These are phyloP conservation scores for Paecilomyces dactylethromorphus DNA, from an alignment of 2,329 filamentous ascomycete genomes.

Conservation along the genomic window DNA sequence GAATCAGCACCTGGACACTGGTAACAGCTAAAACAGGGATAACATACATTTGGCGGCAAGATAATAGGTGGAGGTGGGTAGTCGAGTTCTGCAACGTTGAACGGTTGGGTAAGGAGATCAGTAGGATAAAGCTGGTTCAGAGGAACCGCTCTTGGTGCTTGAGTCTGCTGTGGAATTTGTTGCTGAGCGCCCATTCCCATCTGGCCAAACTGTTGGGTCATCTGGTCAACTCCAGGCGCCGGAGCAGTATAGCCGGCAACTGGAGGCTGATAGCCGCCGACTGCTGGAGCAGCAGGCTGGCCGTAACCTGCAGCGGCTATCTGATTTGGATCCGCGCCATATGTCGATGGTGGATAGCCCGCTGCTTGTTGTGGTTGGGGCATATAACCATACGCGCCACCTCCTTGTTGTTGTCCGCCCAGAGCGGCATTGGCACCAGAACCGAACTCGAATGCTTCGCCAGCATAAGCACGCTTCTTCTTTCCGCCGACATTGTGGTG, in stretches of 20 bases:
- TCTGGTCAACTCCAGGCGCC: conserved; percentile 56
- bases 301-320: conserved; percentile 17
- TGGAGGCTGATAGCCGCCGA: conserved; percentile 61
- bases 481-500: conserved; percentile 31
- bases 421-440: conserved; percentile 72
- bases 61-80: conserved; percentile 85
- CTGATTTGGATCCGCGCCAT: conserved; percentile 38
- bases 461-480: conserved; percentile 94
- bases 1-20: conserved; percentile 31
- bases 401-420: conserved; percentile 43
- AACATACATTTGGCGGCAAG: conserved; percentile 80
- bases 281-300: conserved; percentile 28
- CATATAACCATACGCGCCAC: conserved; percentile 58
- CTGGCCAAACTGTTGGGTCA: conserved; percentile 76
- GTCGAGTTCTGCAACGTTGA: conserved; percentile 89
- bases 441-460: conserved; percentile 89
- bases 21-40: not conserved
- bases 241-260: conserved; percentile 59
- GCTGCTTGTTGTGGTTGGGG: conserved; percentile 41
- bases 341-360: conserved; percentile 36
- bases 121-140: conserved; percentile 89
- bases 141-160: conserved; percentile 43
- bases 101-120: conserved; percentile 85
- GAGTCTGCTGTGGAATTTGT: conserved; percentile 42
- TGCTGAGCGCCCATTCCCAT: conserved; percentile 62